Evolutionary conservation across 345 rosid genomes (phyloP).

Genomic region (Melastoma malabathricum): DNA sequence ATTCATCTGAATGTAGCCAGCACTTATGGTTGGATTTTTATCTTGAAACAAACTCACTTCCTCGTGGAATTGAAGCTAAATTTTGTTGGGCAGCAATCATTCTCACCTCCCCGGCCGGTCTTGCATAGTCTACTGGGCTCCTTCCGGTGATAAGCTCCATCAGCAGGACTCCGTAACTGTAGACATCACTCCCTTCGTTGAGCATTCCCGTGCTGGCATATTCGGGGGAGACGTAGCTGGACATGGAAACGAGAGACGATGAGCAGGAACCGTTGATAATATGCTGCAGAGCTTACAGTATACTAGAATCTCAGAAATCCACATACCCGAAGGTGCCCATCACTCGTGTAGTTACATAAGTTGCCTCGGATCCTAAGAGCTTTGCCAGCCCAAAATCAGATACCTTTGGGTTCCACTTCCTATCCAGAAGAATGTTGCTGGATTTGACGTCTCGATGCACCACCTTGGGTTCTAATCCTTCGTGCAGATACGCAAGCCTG

Average conservation of each 20-base stretch:
- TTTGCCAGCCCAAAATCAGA: conserved; percentile 94
- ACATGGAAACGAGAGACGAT: conserved; percentile 1
- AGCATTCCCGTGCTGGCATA: conserved; percentile 97
- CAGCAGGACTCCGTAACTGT: conserved; percentile 83
- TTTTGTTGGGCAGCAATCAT: background rate
- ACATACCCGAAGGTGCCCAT: conserved; percentile 94
- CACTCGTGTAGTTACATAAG: conserved; percentile 87
- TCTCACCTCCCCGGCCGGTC: conserved; percentile 81
- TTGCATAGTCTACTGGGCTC: conserved; percentile 77
- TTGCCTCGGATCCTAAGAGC: conserved; percentile 70
- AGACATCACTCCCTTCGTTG: conserved; percentile 88
- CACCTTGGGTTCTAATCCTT: conserved; percentile 93
- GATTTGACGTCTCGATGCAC: conserved; percentile 94
- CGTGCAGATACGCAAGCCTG: conserved; percentile 90
- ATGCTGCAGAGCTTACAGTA: background rate
- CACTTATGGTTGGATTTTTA: conserved; percentile 2
- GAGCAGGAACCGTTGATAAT: background rate
- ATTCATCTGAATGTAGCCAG: conserved; percentile 46
- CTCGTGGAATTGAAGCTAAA: background rate
- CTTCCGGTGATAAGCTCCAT: conserved; percentile 95
- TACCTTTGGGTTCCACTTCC: conserved; percentile 70
- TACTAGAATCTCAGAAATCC: conserved; percentile 5
- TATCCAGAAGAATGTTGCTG: conserved; percentile 76
- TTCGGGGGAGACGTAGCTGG: conserved; percentile 87
- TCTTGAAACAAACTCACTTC: background rate